A percentile compares a stretch with the other conserved stretches of the same genome.
phyloP scores from a whole-genome alignment of 352 stramenopile genomes.

The Discostella stelligera region DNA sequence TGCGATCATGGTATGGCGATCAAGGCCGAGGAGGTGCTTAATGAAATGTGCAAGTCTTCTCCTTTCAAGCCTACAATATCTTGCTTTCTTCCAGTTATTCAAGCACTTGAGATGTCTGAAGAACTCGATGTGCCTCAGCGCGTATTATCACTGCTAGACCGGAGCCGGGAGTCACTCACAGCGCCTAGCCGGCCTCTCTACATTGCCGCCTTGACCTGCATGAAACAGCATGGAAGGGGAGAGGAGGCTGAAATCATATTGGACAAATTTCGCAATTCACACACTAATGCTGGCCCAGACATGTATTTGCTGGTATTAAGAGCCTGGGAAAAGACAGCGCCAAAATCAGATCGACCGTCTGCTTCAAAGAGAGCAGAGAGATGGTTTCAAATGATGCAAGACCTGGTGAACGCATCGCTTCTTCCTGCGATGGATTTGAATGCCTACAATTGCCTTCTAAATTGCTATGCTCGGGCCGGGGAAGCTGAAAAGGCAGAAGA shows the following conservation, averaged over 20 bases:
- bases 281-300: slow-evolving; percentile 18
- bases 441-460: slow-evolving; percentile 44
- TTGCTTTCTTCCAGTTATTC: slow-evolving; percentile 43
- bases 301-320: slow-evolving; percentile 34
- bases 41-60: slow-evolving; percentile 24
- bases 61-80: slow-evolving; percentile 15
- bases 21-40: slow-evolving; percentile 33
- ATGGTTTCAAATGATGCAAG: slow-evolving; percentile 32
- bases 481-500: slow-evolving; percentile 18
- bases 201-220: slow-evolving; percentile 32
- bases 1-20: slow-evolving; percentile 26
- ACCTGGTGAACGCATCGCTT: slow-evolving; percentile 7
- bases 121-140: slow-evolving; percentile 26
- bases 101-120: slow-evolving; percentile 39
- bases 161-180: slow-evolving; percentile 11
- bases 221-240: slow-evolving; percentile 34
- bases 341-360: slow-evolving; percentile 5
- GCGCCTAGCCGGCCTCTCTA: slow-evolving; percentile 35
- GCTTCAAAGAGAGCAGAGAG: slow-evolving; percentile 30
- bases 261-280: slow-evolving; percentile 18
- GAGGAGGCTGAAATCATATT: slow-evolving; percentile 39
- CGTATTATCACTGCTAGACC: slow-evolving; percentile 30
- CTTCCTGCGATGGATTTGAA: slow-evolving; percentile 26
- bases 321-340: slow-evolving; percentile 30
- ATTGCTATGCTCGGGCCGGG: slow-evolving; percentile 36